Evolutionary conservation across 2,329 filamentous ascomycete genomes (phyloP).

Genomic region (Ascochyta koolunga): DNA sequence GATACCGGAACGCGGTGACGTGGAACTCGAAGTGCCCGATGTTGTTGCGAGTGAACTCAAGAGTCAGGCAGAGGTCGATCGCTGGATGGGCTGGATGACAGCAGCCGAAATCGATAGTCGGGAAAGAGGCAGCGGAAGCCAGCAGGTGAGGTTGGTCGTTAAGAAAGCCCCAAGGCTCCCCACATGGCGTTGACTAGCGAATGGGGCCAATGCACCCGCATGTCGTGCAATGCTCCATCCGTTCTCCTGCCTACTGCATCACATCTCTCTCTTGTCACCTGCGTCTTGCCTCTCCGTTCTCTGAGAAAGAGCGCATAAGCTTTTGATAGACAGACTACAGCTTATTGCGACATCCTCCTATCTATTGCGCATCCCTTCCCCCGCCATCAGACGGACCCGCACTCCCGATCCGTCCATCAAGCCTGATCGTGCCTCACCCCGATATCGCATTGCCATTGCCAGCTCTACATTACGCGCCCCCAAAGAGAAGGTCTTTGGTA

Average conservation of each 20-base stretch:
- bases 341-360: slow-evolving; percentile 9
- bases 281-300: neutral
- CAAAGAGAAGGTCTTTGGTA: slow-evolving; percentile 15
- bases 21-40: slow-evolving; percentile 1
- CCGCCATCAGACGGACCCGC: neutral
- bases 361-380: slow-evolving; percentile 11
- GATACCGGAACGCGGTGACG: slow-evolving; percentile 4
- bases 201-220: slow-evolving; percentile 8
- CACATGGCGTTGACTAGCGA: slow-evolving; percentile 16
- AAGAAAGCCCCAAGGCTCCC: slow-evolving; percentile 12
- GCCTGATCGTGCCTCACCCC: slow-evolving; percentile 13
- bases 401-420: neutral
- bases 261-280: slow-evolving; percentile 4
- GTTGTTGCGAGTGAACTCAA: slow-evolving; percentile 8
- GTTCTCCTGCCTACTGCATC: slow-evolving; percentile 7
- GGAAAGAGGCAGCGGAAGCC: neutral
- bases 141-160: slow-evolving; percentile 16
- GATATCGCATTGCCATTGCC: slow-evolving; percentile 24
- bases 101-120: slow-evolving; percentile 2
- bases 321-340: slow-evolving; percentile 5
- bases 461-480: slow-evolving; percentile 3
- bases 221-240: slow-evolving; percentile 15
- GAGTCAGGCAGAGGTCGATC: neutral
- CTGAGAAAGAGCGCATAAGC: slow-evolving; percentile 1
- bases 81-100: neutral